Evolutionary conservation across 352 stramenopile species (phyloP).

Genomic region (Peronospora tabacina): DNA sequence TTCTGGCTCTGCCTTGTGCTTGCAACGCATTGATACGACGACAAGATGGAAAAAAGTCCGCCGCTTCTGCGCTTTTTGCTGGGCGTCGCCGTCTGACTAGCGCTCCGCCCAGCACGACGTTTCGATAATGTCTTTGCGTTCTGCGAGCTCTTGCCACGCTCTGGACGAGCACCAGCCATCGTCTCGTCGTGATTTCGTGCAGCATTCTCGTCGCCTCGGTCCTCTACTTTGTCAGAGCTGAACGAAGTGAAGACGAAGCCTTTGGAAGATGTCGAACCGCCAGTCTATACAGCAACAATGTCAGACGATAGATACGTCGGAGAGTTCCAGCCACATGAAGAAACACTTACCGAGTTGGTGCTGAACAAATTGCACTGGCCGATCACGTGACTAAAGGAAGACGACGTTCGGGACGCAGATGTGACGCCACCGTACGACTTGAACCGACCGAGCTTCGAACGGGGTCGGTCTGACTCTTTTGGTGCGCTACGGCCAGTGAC

Average conservation of each 20-base stretch:
- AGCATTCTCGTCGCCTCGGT: conserved; percentile 32
- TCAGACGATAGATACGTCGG: background rate
- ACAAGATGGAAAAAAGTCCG: conserved; percentile 60
- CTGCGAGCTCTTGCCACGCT: conserved; percentile 45
- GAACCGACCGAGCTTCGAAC: conserved; percentile 41
- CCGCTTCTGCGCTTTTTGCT: conserved; percentile 41
- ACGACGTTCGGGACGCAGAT: conserved; percentile 34
- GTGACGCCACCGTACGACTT: conserved; percentile 47
- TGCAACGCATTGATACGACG: conserved; percentile 59
- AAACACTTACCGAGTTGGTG: conserved; percentile 41
- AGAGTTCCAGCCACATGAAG: conserved; percentile 2
- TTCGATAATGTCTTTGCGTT: conserved; percentile 18
- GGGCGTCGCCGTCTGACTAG: background rate
- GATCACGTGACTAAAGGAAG: conserved; percentile 60
- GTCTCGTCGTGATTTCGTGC: conserved; percentile 23
- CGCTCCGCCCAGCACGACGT: conserved; percentile 7
- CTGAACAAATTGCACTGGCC: conserved; percentile 71
- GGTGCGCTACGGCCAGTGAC: background rate
- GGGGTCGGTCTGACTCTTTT: conserved; percentile 12
- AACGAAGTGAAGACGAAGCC: conserved; percentile 78
- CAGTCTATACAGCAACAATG: conserved; percentile 7
- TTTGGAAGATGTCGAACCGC: conserved; percentile 34
- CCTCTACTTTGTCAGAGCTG: conserved; percentile 35
- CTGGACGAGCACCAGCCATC: conserved; percentile 9
- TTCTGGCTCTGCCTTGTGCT: conserved; percentile 33